Base-by-base conservation (phyloP, 306 rosid genomes). In the Cicer chorassanicum region DNA sequence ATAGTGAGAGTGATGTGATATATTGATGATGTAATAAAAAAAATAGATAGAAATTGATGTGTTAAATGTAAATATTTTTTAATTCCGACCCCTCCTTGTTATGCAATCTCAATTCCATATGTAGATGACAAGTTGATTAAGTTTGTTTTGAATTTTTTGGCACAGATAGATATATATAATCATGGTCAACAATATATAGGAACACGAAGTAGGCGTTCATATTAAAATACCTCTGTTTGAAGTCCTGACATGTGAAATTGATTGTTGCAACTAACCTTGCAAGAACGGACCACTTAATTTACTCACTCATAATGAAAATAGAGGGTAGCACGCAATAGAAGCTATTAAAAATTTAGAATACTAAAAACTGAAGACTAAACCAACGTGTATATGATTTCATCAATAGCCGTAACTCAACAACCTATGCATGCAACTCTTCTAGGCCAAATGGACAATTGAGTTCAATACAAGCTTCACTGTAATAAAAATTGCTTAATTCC, bases 211-310 rank as follows among this genome's bases (percentile, higher is more conserved):
- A 29, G 36, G 1, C 36, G 36, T 4, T 29, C 0, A 29, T 29
- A 29, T 29, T 29, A 29, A 29, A 29, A 29, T 29, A 29, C 0
- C 36, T 29, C 36, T 29, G 5, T 29, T 29, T 3, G 36, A 29
- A 29, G 36, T 34, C 64, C 36, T 61, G 59, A 68, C 73, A 59
- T 53, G 36, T 29, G 50, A 79, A 44, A 77, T 62, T 74, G 48
- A 70, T 72, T 29, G 56, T 80, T 57, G 9, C 72, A 48, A 51
- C 65, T 16, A 57, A 57, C 74, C 68, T 74, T 10, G 38, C 2
- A 59, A 60, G 62, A 61, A 81, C 60, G 84, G 84, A 80, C 84
- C 84, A 80, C 80, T 44, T 12, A 70, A 42, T 77, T 50, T 21
- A 82, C 65, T 76, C 60, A 48, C 19, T 62, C 54, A 46, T 39